Evolutionary conservation across 345 rosid genomes (phyloP).

Genomic region (Populus davidiana): DNA sequence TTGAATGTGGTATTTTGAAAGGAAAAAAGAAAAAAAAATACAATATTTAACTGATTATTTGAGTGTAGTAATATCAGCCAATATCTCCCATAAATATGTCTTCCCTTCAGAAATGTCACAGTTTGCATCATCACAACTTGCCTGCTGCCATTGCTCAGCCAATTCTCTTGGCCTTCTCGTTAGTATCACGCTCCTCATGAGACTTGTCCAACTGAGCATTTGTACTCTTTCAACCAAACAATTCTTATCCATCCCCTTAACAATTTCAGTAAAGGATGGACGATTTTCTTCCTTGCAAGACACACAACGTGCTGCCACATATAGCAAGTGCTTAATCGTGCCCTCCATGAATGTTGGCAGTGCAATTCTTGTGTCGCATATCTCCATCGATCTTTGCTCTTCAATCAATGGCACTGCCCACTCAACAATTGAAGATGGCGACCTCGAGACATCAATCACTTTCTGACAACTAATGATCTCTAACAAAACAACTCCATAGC

Average conservation of each 20-base stretch:
- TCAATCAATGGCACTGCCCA: conserved; percentile 60
- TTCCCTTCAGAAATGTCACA: conserved; percentile 22
- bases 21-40: no score
- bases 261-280: conserved; percentile 45
- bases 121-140: neutral
- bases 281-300: conserved; percentile 38
- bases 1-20: no score
- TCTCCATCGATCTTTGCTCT: conserved; percentile 23
- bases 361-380: conserved; percentile 43
- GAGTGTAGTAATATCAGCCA: conserved; percentile 25
- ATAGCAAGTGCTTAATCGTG: conserved; percentile 35
- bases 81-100: conserved; percentile 29
- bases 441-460: conserved; percentile 46
- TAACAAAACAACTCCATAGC: conserved; percentile 61
- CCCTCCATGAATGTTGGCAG: conserved; percentile 31
- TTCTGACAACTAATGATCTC: conserved; percentile 68
- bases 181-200: conserved; percentile 34
- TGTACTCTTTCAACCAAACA: conserved; percentile 35
- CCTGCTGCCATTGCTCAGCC: neutral
- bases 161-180: conserved; percentile 31
- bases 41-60: neutral
- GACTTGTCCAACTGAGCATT: conserved; percentile 36
- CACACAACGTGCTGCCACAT: conserved; percentile 57
- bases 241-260: conserved; percentile 34
- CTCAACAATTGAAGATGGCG: conserved; percentile 55